These are phyloP conservation scores for Amanita fuliginea DNA, from an alignment of 768 basidiomycete genomes.

Conservation along the genomic window DNA sequence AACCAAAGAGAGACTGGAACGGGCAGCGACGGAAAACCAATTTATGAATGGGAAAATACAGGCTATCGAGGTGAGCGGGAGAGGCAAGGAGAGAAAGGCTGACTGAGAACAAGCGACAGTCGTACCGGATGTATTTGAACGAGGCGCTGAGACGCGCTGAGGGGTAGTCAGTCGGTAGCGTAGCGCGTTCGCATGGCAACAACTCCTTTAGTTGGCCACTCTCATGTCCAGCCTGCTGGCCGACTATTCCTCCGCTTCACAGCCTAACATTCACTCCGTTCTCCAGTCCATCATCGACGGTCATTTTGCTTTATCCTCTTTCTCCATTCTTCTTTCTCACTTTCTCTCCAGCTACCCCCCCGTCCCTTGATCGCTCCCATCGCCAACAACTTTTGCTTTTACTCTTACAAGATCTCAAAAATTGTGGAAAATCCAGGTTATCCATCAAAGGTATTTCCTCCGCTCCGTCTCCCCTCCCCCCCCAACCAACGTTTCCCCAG, in stretches of 20 bases:
- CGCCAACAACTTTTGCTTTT: conserved; percentile 45
- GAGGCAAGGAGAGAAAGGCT: background rate
- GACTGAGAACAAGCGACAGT: conserved; percentile 28
- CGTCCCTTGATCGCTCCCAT: conserved; percentile 32
- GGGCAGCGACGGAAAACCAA: conserved; percentile 82
- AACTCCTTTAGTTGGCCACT: conserved; percentile 1
- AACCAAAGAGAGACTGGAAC: conserved; percentile 70
- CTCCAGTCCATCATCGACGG: conserved; percentile 43
- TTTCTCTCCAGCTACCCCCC: conserved; percentile 28
- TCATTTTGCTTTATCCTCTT: conserved; percentile 15
- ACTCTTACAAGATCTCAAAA: conserved; percentile 50
- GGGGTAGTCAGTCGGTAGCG: background rate
- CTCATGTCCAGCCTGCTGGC: conserved; percentile 36
- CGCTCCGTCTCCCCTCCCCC: background rate
- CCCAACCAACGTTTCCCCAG: conserved; percentile 21
- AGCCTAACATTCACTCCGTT: conserved; percentile 29
- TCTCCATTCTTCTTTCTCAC: background rate
- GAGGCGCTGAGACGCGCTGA: conserved; percentile 60
- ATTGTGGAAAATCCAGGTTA: conserved; percentile 7
- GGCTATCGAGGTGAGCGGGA: conserved; percentile 51
- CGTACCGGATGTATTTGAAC: conserved; percentile 56
- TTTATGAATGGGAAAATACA: conserved; percentile 86
- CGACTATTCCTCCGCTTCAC: conserved; percentile 35
- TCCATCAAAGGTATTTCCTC: conserved; percentile 23
- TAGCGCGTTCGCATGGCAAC: background rate